These are phyloP conservation scores for Gossypium thurberi DNA, from an alignment of 345 rosid genomes.

Conservation along the genomic window DNA sequence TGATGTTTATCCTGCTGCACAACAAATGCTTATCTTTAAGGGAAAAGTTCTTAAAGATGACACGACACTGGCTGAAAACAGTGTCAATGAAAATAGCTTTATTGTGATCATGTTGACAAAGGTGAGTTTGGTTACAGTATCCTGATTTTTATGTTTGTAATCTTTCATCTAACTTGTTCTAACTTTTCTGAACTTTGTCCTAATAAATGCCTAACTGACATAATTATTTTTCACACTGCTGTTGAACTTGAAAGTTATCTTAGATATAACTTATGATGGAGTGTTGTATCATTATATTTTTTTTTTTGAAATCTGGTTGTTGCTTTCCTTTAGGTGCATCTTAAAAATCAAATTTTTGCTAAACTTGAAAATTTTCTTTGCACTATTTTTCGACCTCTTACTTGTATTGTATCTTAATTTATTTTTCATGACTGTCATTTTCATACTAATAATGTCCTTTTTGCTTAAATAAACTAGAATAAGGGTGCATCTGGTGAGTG, in stretches of 20 bases:
- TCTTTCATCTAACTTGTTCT: not conserved
- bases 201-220: slow-evolving; percentile 1
- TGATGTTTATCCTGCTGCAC: slow-evolving; percentile 58
- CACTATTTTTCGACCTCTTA: not conserved
- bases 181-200: not conserved
- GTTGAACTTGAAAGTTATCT: not conserved
- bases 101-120: slow-evolving; percentile 74
- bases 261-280: not conserved
- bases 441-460: not conserved
- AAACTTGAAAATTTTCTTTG: not conserved
- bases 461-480: slow-evolving; percentile 25
- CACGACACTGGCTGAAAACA: slow-evolving; percentile 67
- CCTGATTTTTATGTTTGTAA: not conserved
- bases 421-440: not conserved
- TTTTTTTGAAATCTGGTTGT: not conserved
- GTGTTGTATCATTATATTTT: not conserved
- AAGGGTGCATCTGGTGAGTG: slow-evolving; percentile 47
- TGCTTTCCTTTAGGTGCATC: not conserved
- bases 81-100: slow-evolving; percentile 71
- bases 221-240: not conserved
- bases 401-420: not conserved
- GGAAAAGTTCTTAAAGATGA: slow-evolving; percentile 78
- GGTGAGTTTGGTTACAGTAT: slow-evolving; percentile 28
- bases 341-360: not conserved
- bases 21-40: slow-evolving; percentile 76